Evolutionary conservation across 192 early-diverging fungal genomes (phyloP), one percentile per base, ranked within the genome.

Genomic region (Rhizoclosmatium globosum): DNA sequence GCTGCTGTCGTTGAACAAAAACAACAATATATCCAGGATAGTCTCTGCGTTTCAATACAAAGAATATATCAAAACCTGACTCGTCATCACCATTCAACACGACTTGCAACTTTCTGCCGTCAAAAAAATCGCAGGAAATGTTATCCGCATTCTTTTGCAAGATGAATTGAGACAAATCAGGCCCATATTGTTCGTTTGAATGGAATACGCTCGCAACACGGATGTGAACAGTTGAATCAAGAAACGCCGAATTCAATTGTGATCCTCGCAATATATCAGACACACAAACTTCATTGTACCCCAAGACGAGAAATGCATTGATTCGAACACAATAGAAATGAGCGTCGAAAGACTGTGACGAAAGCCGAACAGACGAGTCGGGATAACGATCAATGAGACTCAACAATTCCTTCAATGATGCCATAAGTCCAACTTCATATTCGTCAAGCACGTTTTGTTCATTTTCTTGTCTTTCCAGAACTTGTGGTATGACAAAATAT

Each of bases 241-340:
- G 45, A 48, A 69, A 13, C 42, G 68, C 42, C 6, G 46, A 69
- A 46, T 47, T 7, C 2, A 69, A 69, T 11, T 21, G 68, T 43
- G 68, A 13, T 48, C 68, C 53, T 76, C 47, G 75, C 21, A 76
- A 41, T n/a, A 76, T 3, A 76, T 66, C 48, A 15, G 56, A 66
- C 9, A 76, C 3, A 42, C 1, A 3, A 66, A 76, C 2, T 65
- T 64, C 42, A 9, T 38, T 21, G 4, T 6, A 2, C 15, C 69
- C 75, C 75, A 76, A 65, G 2, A 73, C 61, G 44, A 76, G 75
- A 76, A 76, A 76, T 2, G 75, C 75, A 39, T 76, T 76, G 75
- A 76, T 76, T 41, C 75, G 1, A 23, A 76, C 31, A 44, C 75
- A 76, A 23, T 76, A 76, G 75, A 76, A 76, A 76, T 76, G 64